phyloP scores from a whole-genome alignment of 2,329 filamentous ascomycete species.

The Aaosphaeria pasadenensis region DNA sequence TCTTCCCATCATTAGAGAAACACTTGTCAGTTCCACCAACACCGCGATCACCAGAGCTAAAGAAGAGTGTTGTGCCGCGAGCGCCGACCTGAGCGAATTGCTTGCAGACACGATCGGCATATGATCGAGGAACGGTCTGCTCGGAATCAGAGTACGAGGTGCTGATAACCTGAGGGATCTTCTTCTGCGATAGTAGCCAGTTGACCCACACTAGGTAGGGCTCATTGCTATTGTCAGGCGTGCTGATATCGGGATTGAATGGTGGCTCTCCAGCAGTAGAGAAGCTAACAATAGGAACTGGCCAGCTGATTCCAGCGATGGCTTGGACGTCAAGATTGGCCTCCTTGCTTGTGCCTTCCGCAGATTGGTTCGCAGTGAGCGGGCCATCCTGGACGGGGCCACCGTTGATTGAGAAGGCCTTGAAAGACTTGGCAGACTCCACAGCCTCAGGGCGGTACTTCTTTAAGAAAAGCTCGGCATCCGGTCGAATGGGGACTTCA shows the following conservation, averaged over 20 bases:
- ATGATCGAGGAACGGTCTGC: conserved; percentile 59
- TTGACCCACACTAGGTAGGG: conserved; percentile 64
- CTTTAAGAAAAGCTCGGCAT: conserved; percentile 57
- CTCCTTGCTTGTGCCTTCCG: conserved; percentile 46
- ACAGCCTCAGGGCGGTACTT: conserved; percentile 52
- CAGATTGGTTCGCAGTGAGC: conserved; percentile 30
- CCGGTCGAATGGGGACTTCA: conserved; percentile 51
- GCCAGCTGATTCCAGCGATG: conserved; percentile 54
- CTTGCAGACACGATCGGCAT: conserved; percentile 61
- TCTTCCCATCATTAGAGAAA: conserved; percentile 57
- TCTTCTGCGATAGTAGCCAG: conserved; percentile 54
- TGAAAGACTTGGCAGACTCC: conserved; percentile 53
- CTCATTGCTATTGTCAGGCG: conserved; percentile 59
- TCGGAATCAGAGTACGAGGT: conserved; percentile 68
- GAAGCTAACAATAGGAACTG: conserved; percentile 56
- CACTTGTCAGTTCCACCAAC: conserved; percentile 54
- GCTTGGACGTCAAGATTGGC: conserved; percentile 65
- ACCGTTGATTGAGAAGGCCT: conserved; percentile 55
- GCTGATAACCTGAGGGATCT: conserved; percentile 61
- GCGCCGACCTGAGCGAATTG: conserved; percentile 65
- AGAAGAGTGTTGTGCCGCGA: conserved; percentile 64
- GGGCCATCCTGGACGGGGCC: conserved; percentile 49
- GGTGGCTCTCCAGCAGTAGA: conserved; percentile 58
- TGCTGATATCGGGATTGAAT: conserved; percentile 48
- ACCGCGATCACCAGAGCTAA: conserved; percentile 61